phyloP scores from a whole-genome alignment of 495 filamentous ascomycete genomes.

The Rostrohypoxylon terebratum region DNA sequence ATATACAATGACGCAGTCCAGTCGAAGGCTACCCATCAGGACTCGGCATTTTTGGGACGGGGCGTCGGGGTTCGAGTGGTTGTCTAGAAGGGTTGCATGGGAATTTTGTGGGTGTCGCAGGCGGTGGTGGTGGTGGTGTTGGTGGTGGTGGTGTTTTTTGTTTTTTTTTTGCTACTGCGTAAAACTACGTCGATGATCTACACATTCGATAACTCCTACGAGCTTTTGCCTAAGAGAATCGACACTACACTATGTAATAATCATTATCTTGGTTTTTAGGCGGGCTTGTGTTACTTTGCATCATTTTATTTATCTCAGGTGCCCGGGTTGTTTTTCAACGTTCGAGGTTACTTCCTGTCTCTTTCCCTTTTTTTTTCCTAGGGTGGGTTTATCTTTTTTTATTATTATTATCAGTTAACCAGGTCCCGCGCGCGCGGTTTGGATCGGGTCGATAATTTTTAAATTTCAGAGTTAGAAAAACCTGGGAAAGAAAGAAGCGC shows the following conservation, averaged over 20 bases:
- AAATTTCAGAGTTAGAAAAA: not conserved
- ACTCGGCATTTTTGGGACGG: not conserved
- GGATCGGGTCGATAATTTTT: not conserved
- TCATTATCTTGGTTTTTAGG: not conserved
- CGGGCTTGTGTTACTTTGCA: not conserved
- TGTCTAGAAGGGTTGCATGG: not conserved
- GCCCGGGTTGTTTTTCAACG: too few relatives aligned
- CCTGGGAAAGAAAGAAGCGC: not conserved
- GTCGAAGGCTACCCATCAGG: conserved; percentile 8
- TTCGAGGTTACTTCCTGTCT: not conserved
- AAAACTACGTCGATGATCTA: conserved; percentile 2
- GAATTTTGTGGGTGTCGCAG: not conserved
- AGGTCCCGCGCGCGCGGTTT: not conserved
- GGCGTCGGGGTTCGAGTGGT: not conserved
- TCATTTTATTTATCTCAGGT: too few relatives aligned
- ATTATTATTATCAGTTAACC: not conserved
- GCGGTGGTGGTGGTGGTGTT: not conserved
- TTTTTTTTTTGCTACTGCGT: too few relatives aligned
- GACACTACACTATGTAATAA: not conserved
- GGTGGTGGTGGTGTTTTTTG: not conserved
- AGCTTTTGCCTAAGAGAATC: not conserved
- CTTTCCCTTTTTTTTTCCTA: not conserved
- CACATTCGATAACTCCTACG: not conserved
- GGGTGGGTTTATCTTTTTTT: not conserved
- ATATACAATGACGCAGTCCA: conserved; percentile 28